Evolutionary conservation across 2,329 filamentous ascomycete genomes (phyloP).

Genomic region (Passalora sequoiae): DNA sequence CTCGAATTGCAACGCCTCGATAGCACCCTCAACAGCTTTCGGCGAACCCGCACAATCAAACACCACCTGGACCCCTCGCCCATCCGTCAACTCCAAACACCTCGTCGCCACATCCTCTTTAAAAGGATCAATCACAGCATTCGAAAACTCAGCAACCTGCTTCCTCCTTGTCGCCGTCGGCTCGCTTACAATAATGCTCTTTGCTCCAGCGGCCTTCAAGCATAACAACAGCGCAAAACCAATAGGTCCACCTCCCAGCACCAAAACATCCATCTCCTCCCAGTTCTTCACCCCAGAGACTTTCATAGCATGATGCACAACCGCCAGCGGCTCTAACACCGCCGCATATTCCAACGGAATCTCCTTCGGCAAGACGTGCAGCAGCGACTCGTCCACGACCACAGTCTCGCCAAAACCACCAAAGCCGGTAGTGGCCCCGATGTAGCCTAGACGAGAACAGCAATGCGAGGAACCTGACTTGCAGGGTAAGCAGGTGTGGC

Average conservation of each 20-base stretch:
- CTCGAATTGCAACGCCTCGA: constrained; percentile 19
- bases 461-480: constrained; percentile 12
- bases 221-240: constrained; percentile 21
- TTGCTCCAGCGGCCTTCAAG: constrained; percentile 16
- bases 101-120: constrained; percentile 17
- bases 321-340: constrained; percentile 23
- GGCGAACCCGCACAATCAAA: constrained; percentile 24
- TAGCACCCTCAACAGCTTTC: constrained; percentile 15
- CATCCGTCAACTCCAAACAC: constrained; percentile 13
- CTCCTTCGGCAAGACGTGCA: constrained; percentile 17
- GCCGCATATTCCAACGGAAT: constrained; percentile 19
- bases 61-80: constrained; percentile 19
- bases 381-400: constrained; percentile 10
- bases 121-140: constrained; percentile 19
- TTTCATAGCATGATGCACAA: constrained; percentile 21
- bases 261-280: constrained; percentile 16
- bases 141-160: constrained; percentile 13
- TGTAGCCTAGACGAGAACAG: constrained; percentile 20
- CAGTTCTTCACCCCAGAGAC: constrained; percentile 15
- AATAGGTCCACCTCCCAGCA: constrained; percentile 24
- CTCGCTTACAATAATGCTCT: constrained; percentile 18
- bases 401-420: constrained; percentile 22
- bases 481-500: constrained; percentile 19
- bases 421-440: constrained; percentile 19
- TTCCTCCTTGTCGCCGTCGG: constrained; percentile 16